Base-by-base conservation (phyloP, 768 basidiomycete genomes). In the Leccinum subgranulosum region DNA sequence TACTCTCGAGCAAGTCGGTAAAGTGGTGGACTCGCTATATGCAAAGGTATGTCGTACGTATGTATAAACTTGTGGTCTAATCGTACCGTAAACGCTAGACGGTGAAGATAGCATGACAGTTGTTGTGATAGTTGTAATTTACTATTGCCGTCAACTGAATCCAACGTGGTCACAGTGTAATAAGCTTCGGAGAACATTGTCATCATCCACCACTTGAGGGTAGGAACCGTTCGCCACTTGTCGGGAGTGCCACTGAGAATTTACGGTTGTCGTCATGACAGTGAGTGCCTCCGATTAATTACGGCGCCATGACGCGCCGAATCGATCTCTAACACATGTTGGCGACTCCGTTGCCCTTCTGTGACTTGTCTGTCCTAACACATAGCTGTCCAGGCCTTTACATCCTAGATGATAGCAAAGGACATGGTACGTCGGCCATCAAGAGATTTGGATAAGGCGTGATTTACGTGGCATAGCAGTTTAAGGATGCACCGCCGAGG, bases 1-100 rank as follows among this genome's bases (percentile, higher is more conserved):
- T 51, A 97, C 94, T 11, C 77, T 98, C 57, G 90, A 85, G 66
- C 88, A 98, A 67, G 88, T 97, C 0, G 85, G 88, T 43, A 93
- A 95, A 65, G 93, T 98, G n/a, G 95, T 99, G 6, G 90, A 94
- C 62, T 88, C 89, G 53, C 71, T 97, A 58, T 97, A 96, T 67
- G 92, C 23, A 14, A 96, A 97, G 84, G 86, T 81, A 57, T 17
- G 70, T 47, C 50, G 3, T 21, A 6, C 14, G 3, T 19, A 27
- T 33, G 10, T 28, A 8, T 43, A 3, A 10, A 33, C 28, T 50
- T 28, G 6, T 34, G 11, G 2, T 19, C 9, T 45, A 3, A 49
- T 56, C 17, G 53, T 48, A 23, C 17, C 12, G 27, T 57, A 21
- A 55, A 45, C 51, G 1, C 31, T 31, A 79, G 78, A 78, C 78